phyloP scores from a whole-genome alignment of 2,329 filamentous ascomycete genomes.

The Phialocephala sp. region DNA sequence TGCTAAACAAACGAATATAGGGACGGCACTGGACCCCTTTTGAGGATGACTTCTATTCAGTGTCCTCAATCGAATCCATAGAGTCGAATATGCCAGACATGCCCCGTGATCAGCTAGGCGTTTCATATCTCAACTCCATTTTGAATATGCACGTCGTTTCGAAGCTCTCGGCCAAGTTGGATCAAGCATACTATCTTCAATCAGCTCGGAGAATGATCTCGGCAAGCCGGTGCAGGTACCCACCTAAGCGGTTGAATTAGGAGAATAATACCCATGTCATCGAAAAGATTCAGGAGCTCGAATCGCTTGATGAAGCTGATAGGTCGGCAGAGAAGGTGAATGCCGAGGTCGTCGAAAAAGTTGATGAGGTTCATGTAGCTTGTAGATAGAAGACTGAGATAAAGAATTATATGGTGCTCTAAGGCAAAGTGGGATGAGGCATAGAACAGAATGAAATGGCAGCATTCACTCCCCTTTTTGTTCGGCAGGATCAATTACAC shows the following conservation, averaged over 20 bases:
- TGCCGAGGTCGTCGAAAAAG: conserved; percentile 37
- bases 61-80: no score
- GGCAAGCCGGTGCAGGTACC: conserved; percentile 29
- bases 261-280: conserved; percentile 35
- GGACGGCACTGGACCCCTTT: no score
- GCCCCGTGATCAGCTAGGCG: neutral
- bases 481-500: neutral
- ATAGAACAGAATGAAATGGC: neutral
- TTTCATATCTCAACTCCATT: neutral
- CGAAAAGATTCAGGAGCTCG: conserved; percentile 31
- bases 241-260: conserved; percentile 31
- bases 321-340: conserved; percentile 30
- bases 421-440: neutral
- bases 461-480: conserved; percentile 6
- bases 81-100: no score
- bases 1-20: no score
- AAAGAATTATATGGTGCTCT: neutral
- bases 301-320: conserved; percentile 25
- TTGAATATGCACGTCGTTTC: conserved; percentile 4
- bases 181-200: conserved; percentile 14
- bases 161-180: neutral
- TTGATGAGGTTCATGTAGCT: conserved; percentile 25
- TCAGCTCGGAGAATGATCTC: conserved; percentile 19
- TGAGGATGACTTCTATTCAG: no score
- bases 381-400: neutral